A percentile compares a stretch with the other conserved stretches of the same genome.
Evolutionary conservation across 108 stramenopile genomes (phyloP).

Genomic region (Cyclotella sp.): DNA sequence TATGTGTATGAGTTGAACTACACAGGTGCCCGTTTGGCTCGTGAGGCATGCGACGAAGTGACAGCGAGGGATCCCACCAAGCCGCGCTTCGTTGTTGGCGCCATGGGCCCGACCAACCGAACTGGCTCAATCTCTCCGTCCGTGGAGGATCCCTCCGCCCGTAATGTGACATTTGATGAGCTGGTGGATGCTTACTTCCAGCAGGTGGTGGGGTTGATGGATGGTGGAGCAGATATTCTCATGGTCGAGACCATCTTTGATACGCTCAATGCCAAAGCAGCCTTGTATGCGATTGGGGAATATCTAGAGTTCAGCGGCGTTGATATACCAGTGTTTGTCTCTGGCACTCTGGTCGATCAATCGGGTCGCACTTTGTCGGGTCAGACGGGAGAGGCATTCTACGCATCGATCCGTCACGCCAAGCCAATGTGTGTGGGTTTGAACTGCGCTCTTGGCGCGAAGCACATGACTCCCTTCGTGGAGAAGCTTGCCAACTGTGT

Average conservation of each 20-base stretch:
- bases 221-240: constrained; percentile 95
- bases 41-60: constrained; percentile 96
- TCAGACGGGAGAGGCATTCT: constrained; percentile 98
- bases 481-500: constrained; percentile 89
- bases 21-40: constrained; percentile 90
- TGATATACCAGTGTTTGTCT: constrained; percentile 97
- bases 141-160: constrained; percentile 93
- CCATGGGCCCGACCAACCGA: constrained; percentile 97
- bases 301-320: constrained; percentile 90
- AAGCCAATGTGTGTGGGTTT: constrained; percentile 99
- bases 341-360: constrained; percentile 98
- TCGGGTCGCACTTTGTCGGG: constrained; percentile 98
- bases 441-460: constrained; percentile 98
- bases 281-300: constrained; percentile 93
- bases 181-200: constrained; percentile 97
- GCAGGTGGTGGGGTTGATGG: constrained; percentile 94
- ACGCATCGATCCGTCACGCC: constrained; percentile 95
- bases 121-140: constrained; percentile 97
- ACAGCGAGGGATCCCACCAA: constrained; percentile 93
- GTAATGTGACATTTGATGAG: constrained; percentile 99
- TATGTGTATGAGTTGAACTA: constrained; percentile 97
- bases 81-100: constrained; percentile 97
- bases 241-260: constrained; percentile 99
- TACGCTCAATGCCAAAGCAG: constrained; percentile 98
- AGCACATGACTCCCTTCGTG: constrained; percentile 97